Evolutionary conservation across 2,329 filamentous ascomycete species (phyloP), one percentile per base, ranked within the genome.

Genomic region (Orbilia quercus): DNA sequence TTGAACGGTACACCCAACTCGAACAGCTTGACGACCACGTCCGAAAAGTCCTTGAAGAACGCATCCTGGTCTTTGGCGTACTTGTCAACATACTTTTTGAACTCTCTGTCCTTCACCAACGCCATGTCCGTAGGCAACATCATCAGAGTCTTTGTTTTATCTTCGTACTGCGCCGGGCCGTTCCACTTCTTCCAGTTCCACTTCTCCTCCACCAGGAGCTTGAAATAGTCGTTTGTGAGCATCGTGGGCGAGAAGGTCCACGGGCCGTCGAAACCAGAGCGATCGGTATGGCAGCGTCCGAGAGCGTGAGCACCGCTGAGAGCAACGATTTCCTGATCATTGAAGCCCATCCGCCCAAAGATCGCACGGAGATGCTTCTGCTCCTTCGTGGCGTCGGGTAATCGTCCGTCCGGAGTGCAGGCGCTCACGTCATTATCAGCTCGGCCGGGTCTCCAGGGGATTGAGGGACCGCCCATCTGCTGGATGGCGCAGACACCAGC

Each of bases 271-370:
- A 88, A 98, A 75, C 94, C 94, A 75, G 89, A 92, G 80, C 94
- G 91, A 82, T 95, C 90, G 7, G 88, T 85, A 85, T 98, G 95
- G 84, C 77, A 78, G 60, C 79, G 75, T 78, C 79, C 70, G 38
- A 96, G 87, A 59, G 91, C 90, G 83, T 96, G 92, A 53, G 90
- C 92, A 77, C 92, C 92, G 22, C 86, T 85, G 59, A 98, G 87
- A 28, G 94, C 95, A 48, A 97, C 94, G 80, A 98, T 98, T 83
- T 97, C 93, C 79, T 91, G 91, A 83, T 99, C 94, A 82, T 95
- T 90, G 86, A 97, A 98, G 77, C 94, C 94, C 94, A 98, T 98
- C 80, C 94, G 92, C 82, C 89, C 87, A 83, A 98, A 99, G 84
- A 98, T 94, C 83, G 87, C 87, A 79, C 95, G 90, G 78, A 98